Evolutionary conservation across 1,139 yeast genomes (phyloP).

Genomic region (Candida mesenterica): DNA sequence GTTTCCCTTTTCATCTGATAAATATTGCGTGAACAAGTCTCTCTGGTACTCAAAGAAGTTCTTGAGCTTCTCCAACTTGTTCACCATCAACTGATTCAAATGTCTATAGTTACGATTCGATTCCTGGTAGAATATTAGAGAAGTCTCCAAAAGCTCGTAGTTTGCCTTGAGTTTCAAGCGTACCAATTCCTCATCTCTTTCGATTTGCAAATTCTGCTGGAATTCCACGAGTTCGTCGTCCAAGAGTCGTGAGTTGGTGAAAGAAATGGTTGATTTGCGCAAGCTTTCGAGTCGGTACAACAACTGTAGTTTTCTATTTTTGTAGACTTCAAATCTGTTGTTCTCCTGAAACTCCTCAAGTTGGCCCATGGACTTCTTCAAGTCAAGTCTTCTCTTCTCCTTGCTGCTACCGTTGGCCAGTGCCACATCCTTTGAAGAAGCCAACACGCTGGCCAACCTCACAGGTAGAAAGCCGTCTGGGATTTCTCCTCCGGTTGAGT

Average conservation of each 20-base stretch:
- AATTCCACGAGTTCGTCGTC: conserved; percentile 33
- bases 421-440: conserved; percentile 20
- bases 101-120: conserved; percentile 37
- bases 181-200: conserved; percentile 39
- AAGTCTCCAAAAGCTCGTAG: conserved; percentile 35
- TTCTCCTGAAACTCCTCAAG: conserved; percentile 16
- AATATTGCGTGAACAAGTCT: conserved; percentile 25
- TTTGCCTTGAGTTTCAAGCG: conserved; percentile 32
- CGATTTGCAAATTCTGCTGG: conserved; percentile 34
- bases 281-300: conserved; percentile 27
- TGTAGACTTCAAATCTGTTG: conserved; percentile 23
- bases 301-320: conserved; percentile 22
- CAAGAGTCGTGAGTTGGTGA: conserved; percentile 20
- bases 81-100: conserved; percentile 29
- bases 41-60: conserved; percentile 43
- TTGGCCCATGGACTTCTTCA: conserved; percentile 18
- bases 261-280: conserved; percentile 25
- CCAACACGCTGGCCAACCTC: neutral
- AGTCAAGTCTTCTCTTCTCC: conserved; percentile 26
- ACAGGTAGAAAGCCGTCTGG: neutral
- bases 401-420: conserved; percentile 25
- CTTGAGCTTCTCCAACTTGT: conserved; percentile 39
- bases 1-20: conserved; percentile 22
- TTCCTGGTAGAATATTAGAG: conserved; percentile 38
- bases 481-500: neutral